Percentiles rank a stretch among this genome's conserved stretches.
These are phyloP conservation scores for Boletus rubescentipes DNA, from an alignment of 768 basidiomycete genomes.

Conservation along the genomic window DNA sequence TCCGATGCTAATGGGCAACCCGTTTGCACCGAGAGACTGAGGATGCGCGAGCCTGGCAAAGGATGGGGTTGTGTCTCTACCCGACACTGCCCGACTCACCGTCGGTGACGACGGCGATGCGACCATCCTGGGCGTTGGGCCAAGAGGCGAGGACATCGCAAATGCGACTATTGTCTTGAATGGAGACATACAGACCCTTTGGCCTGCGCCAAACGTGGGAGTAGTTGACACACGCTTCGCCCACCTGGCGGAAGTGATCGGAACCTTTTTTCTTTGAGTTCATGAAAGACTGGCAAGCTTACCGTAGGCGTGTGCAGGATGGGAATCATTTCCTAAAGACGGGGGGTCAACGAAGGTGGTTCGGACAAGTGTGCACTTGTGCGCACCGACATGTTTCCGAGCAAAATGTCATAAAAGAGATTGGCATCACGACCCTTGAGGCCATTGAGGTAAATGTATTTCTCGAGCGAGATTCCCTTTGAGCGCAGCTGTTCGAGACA, in stretches of 20 bases:
- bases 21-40: slow-evolving; percentile 57
- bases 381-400: slow-evolving; percentile 58
- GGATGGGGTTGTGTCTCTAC: background rate
- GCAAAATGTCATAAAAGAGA: slow-evolving; percentile 64
- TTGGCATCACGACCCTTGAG: slow-evolving; percentile 62
- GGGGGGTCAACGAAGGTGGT: slow-evolving; percentile 1
- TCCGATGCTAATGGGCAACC: slow-evolving; percentile 61
- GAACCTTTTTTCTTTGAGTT: no score
- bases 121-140: slow-evolving; percentile 43
- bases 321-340: slow-evolving; percentile 52
- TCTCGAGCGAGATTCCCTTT: slow-evolving; percentile 56
- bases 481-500: slow-evolving; percentile 58
- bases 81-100: slow-evolving; percentile 35
- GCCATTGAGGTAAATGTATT: slow-evolving; percentile 68
- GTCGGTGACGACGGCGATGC: slow-evolving; percentile 79
- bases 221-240: slow-evolving; percentile 71
- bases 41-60: slow-evolving; percentile 59
- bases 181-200: slow-evolving; percentile 61
- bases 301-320: slow-evolving; percentile 79
- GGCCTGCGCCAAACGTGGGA: slow-evolving; percentile 67
- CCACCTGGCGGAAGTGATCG: slow-evolving; percentile 37
- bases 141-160: slow-evolving; percentile 54
- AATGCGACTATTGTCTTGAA: slow-evolving; percentile 65
- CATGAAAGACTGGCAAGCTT: background rate
- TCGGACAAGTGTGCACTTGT: background rate